Base-by-base conservation (phyloP, 2,329 filamentous ascomycete genomes). In the Microsporum ferrugineum region DNA sequence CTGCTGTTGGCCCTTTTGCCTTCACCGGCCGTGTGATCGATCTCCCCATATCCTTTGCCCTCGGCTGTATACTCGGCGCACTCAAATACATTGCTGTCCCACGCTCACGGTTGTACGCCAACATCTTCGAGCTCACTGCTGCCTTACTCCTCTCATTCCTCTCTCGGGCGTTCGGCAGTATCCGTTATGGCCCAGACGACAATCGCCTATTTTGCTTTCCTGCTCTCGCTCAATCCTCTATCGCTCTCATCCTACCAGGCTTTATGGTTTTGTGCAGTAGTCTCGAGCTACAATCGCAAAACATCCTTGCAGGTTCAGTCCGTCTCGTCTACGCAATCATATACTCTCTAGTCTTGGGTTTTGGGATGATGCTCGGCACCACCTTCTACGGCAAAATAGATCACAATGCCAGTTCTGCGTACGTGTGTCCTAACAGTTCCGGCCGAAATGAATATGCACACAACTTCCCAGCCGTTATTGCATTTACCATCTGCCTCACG, bases 21-120 rank as follows among this genome's bases (percentile, higher is more conserved):
- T 95, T 94, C 69, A 78, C 85, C 61, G 88, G 87, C 2, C 82
- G 88, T 2, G 83, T 86, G 45, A 87, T 92, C 67, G 90, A 95
- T 70, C 76, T 94, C 62, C 88, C 88, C 0, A 81, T 91, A 33
- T 84, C 85, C 23, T 94, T 94, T 70, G 61, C 89, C 0, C 80
- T 95, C 0, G 89, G 90, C 1, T 86, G 83, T 68, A 76, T 91
- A 17, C 79, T 95, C 0, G 89, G 89, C 0, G 74, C 86, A 60
- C 76, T 95, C 57, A 88, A 94, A 68, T 82, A 92, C 7, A 82
- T 89, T 33, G 76, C 90, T 3, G 86, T 88, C 0, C 88, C 89
- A 0, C 83, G 80, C 27, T 92, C 89, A 12, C 85, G 88, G 49
- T 78, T 91, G 3, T 79, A 78, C 65, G 79, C 77, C 57, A 86